A percentile compares a stretch with the other conserved stretches of the same genome.
Evolutionary conservation across 2,329 filamentous ascomycete genomes (phyloP).

Genomic region (Talaromyces rugulosus): DNA sequence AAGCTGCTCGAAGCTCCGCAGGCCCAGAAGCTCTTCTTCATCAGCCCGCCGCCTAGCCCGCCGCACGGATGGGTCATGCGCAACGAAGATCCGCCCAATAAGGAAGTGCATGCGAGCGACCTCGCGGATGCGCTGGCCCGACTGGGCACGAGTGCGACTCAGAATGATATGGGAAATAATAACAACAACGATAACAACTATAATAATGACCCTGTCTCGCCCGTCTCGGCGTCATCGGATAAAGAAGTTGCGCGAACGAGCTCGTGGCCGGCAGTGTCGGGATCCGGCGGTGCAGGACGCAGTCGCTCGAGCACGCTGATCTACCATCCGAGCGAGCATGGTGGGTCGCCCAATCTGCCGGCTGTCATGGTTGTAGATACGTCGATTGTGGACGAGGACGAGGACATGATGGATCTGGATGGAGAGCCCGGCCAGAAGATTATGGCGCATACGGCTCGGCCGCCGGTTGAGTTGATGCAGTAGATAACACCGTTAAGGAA

Average conservation of each 20-base stretch:
- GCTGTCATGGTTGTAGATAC: conserved; percentile 63
- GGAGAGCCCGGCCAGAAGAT: conserved; percentile 34
- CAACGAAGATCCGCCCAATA: conserved; percentile 62
- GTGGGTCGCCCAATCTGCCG: conserved; percentile 55
- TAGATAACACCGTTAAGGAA: conserved; percentile 10
- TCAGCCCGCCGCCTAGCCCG: conserved; percentile 59
- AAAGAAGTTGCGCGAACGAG: conserved; percentile 14
- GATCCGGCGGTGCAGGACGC: conserved; percentile 30
- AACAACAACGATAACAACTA: background rate
- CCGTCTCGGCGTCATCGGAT: conserved; percentile 24
- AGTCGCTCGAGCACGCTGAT: conserved; percentile 57
- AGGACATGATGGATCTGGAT: conserved; percentile 33
- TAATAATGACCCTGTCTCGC: conserved; percentile 27
- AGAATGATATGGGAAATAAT: background rate
- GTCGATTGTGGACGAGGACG: conserved; percentile 40
- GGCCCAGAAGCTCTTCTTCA: conserved; percentile 61
- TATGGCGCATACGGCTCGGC: conserved; percentile 50
- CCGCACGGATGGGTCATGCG: conserved; percentile 63
- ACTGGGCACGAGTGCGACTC: conserved; percentile 32
- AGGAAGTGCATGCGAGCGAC: conserved; percentile 61
- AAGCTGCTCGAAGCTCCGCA: conserved; percentile 55
- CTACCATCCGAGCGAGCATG: conserved; percentile 60
- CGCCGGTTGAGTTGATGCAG: conserved; percentile 55
- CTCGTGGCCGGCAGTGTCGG: conserved; percentile 25
- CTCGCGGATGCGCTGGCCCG: conserved; percentile 54